A percentile compares a stretch with the other conserved stretches of the same genome.
Conservation (phyloP, 306 rosid genomes). For the Vigna radiata region DNA sequence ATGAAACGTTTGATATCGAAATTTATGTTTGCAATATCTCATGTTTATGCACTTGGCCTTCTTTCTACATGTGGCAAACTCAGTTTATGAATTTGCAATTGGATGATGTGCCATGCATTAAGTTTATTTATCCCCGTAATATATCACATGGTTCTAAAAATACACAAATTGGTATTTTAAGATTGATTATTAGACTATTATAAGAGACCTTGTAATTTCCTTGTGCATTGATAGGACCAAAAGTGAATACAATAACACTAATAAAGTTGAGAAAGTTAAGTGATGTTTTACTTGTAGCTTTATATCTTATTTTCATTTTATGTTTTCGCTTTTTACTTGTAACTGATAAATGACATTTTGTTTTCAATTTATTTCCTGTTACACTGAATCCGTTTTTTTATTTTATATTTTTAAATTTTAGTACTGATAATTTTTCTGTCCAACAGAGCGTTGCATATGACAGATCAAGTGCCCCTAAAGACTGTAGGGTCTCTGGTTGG, state of each 20-base stretch:
- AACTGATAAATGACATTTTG: too few species aligned
- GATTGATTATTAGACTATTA: constrained; percentile 14
- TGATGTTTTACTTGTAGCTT: neutral
- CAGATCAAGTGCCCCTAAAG: constrained; percentile 88
- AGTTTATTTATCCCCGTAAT: neutral
- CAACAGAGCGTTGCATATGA: constrained; percentile 91
- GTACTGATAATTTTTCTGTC: constrained; percentile 30
- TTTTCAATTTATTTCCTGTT: neutral
- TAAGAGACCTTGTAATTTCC: neutral
- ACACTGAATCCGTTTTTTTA: neutral
- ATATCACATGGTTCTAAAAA: too few species aligned
- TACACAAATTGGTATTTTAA: neutral
- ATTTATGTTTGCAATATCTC: constrained; percentile 2
- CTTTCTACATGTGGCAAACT: constrained; percentile 21
- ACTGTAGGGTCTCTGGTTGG: constrained; percentile 94
- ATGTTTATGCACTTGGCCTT: neutral
- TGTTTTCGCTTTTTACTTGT: too few species aligned
- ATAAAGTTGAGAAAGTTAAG: neutral
- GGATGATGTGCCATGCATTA: constrained; percentile 17
- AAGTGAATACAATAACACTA: constrained; percentile 1
- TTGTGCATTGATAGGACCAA: constrained; percentile 1
- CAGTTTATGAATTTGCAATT: constrained; percentile 8
- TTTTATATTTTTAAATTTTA: neutral
- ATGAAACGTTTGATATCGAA: constrained; percentile 14
- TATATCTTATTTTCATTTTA: too few species aligned